These are phyloP conservation scores for Hypsizygus ulmarius DNA, from an alignment of 1,284 basidiomycete genomes.

Conservation along the genomic window DNA sequence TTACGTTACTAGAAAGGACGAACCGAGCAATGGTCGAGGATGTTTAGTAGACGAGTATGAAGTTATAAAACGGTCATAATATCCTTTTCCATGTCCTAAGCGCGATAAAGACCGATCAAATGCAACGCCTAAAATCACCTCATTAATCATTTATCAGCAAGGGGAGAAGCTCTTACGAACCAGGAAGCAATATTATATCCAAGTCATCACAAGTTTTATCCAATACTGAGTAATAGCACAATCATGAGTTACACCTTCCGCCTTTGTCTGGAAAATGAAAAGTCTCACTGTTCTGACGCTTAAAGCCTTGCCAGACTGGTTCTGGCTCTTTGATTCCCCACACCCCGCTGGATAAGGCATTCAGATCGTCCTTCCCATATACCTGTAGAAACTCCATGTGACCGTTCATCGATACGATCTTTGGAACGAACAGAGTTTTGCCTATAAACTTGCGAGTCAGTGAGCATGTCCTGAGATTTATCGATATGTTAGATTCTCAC, in stretches of 20 bases:
- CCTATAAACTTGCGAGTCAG: conserved; percentile 36
- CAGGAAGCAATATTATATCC: conserved; percentile 70
- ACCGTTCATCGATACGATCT: conserved; percentile 45
- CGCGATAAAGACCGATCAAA: conserved; percentile 70
- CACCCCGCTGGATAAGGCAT: conserved; percentile 50
- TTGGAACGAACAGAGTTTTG: conserved; percentile 71
- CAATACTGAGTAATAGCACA: conserved; percentile 36
- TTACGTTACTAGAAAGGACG: conserved; percentile 15
- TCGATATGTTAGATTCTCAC: conserved; percentile 21
- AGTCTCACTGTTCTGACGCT: conserved; percentile 51
- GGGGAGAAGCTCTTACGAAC: conserved; percentile 33
- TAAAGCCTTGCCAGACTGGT: conserved; percentile 38
- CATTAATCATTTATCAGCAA: background rate
- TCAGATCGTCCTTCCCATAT: conserved; percentile 56
- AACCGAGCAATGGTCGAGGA: conserved; percentile 54
- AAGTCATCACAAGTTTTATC: conserved; percentile 42
- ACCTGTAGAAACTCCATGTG: conserved; percentile 67
- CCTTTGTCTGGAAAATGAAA: background rate
- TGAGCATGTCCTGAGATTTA: background rate
- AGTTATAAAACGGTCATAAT: conserved; percentile 72
- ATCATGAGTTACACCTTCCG: background rate
- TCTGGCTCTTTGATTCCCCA: conserved; percentile 78
- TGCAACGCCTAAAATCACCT: conserved; percentile 55
- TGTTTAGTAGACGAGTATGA: conserved; percentile 43
- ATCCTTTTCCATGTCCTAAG: conserved; percentile 78